A percentile compares a stretch with the other conserved stretches of the same genome.
Conservation (phyloP, 208 protist genomes). For the Trichomonas vaginalis region DNA sequence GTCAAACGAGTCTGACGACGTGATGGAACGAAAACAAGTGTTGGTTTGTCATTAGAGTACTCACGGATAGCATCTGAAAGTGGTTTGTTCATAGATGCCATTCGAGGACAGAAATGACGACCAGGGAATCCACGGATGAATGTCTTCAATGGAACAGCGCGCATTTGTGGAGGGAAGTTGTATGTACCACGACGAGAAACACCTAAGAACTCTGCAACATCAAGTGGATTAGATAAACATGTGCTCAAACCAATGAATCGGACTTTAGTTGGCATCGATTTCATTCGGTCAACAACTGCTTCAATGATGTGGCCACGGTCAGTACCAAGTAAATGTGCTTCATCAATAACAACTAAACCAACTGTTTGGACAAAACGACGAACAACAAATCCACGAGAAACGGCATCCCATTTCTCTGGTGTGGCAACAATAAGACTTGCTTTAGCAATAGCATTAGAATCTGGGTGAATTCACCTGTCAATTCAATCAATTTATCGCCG, state of each 20-base stretch:
- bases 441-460: slow-evolving; percentile 12
- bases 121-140: slow-evolving; percentile 67
- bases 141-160: slow-evolving; percentile 41
- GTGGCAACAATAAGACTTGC: slow-evolving; percentile 83
- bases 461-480: slow-evolving; percentile 66
- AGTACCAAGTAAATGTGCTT: slow-evolving; percentile 97
- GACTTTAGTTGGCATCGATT: slow-evolving; percentile 57
- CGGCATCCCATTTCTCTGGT: slow-evolving; percentile 99
- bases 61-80: slow-evolving; percentile 56
- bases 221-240: slow-evolving; percentile 90
- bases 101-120: slow-evolving; percentile 90
- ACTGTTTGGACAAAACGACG: slow-evolving; percentile 41
- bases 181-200: slow-evolving; percentile 56
- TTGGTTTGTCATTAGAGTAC: slow-evolving; percentile 69
- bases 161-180: slow-evolving; percentile 39
- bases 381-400: slow-evolving; percentile 82
- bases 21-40: slow-evolving; percentile 95
- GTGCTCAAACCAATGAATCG: slow-evolving; percentile 93
- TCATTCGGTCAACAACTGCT: slow-evolving; percentile 83
- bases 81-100: slow-evolving; percentile 99
- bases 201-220: slow-evolving; percentile 91
- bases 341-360: slow-evolving; percentile 79
- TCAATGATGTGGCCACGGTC: slow-evolving; percentile 94
- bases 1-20: slow-evolving; percentile 50
- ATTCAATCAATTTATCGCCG: slow-evolving; percentile 68